phyloP scores from a whole-genome alignment of 371 early-diverging fungal species.

The Vairimorpha necatrix region DNA sequence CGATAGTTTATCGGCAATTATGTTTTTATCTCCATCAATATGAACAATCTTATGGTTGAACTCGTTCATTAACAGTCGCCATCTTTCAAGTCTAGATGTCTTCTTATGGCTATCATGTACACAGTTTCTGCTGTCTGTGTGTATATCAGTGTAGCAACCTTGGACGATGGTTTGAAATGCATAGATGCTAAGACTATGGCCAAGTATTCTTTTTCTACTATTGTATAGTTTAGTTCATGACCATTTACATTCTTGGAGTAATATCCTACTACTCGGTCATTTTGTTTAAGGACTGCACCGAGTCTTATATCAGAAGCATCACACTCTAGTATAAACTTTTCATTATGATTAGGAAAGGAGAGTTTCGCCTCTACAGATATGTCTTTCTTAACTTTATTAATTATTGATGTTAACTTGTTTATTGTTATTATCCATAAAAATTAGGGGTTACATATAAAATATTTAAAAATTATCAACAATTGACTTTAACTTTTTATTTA shows the following conservation, averaged over 20 bases:
- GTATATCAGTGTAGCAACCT: slow-evolving; percentile 34
- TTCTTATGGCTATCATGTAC: neutral
- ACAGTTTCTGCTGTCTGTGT: slow-evolving; percentile 53
- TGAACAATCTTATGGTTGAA: slow-evolving; percentile 21
- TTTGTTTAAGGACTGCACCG: slow-evolving; percentile 43
- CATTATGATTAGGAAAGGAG: neutral
- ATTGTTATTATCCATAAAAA: too few relatives aligned
- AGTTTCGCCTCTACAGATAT: neutral
- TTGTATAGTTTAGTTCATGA: slow-evolving; percentile 41
- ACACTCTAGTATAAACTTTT: slow-evolving; percentile 35
- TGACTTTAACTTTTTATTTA: too few relatives aligned
- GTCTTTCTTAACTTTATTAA: neutral
- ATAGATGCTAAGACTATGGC: slow-evolving; percentile 27
- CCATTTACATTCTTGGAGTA: slow-evolving; percentile 12
- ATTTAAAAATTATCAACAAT: neutral
- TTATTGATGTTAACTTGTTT: neutral
- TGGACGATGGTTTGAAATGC: slow-evolving; percentile 23
- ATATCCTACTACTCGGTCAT: slow-evolving; percentile 14
- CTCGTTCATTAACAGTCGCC: slow-evolving; percentile 16
- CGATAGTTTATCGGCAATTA: slow-evolving; percentile 39
- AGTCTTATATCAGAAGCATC: slow-evolving; percentile 48
- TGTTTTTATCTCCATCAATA: slow-evolving; percentile 18
- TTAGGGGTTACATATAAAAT: too few relatives aligned
- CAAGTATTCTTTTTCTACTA: slow-evolving; percentile 46
- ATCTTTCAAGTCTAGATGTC: slow-evolving; percentile 25